Base-by-base conservation (phyloP, 2,329 filamentous ascomycete species). In the Zasmidium angulare region DNA sequence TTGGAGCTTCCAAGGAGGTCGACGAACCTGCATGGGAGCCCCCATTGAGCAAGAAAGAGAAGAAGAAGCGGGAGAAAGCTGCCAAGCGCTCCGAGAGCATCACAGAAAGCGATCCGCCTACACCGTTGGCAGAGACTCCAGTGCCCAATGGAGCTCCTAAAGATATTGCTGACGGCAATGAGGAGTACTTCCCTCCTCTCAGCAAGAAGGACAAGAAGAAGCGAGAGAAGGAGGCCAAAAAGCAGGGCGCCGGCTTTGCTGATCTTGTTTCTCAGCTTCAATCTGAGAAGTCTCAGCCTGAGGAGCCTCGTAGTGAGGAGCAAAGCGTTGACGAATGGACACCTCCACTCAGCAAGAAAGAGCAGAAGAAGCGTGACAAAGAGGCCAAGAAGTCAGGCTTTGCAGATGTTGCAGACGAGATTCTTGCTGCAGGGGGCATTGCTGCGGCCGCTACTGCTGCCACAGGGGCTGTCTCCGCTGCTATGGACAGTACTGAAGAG, bases 151-250 rank as follows among this genome's bases (percentile, higher is more conserved):
- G 36, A 43, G 36, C 9, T 19, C 12, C 36, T 10, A 43, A 19
- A 43, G 36, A 43, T 43, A 19, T 19, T 19, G 6, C 36, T 14
- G n/a, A 7, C n/a, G 36, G 36, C 36, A 43, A 55, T 20, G 53
- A 46, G 21, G 53, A 63, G 7, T 59, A 53, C 29, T 60, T 60
- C 23, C 31, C 65, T 9, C 79, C 75, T 57, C 62, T 78, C 47
- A 81, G 74, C 69, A 82, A 80, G 67, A 82, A 82, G 69, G 79
- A 82, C 60, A 77, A 77, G 66, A 81, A 79, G 69, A 80, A 77
- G 71, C 72, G 75, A 17, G 77, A 80, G 12, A 55, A 55, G 23
- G 53, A 43, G 69, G 69, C 71, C 20, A 69, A 72, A 62, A 61
- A 68, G 59, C 70, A 68, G 60, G 48, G 61, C n/a, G 36, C n/a